Base-by-base conservation (phyloP, 257 asterid species). In the Nicotiana tabacum region DNA sequence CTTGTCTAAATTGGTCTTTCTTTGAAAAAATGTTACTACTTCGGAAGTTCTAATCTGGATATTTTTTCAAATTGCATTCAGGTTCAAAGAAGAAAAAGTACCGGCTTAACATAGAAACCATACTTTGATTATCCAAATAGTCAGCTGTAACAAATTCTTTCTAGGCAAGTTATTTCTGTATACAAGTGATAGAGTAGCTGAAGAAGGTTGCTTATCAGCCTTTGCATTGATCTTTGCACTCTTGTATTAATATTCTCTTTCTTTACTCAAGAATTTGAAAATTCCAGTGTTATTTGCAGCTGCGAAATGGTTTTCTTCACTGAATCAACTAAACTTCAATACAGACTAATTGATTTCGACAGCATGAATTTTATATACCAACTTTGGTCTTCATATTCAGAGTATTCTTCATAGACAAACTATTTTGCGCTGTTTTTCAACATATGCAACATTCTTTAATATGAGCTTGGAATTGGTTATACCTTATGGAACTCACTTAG, bases 81-180 rank as follows among this genome's bases (percentile, higher is more conserved):
- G 99, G 96, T 48, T 21, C 83, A 1, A 88, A 91, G 81, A 61
- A 51, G 87, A 85, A 83, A 80, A 88, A 53, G 11, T 78, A 58
- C 85, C 21, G 37, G 84, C 43, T 83, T 79, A 87, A 58, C 35
- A 56, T 56, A 35, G 32, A 18, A 48, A 74, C 4, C 62, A 74
- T 48, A 13, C 43, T 74, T 29, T 24, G 80, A 15, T 27, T 51
- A 39, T 76, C 53, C 46, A 76, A 29, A 76, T 51, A 76, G 27
- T 27, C 80, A 51, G 46, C 17, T 76, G 80, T 27, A 76, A 51
- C 80, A 76, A 1, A 57, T 76, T 76, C 62, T 24, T 76, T 76
- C 13, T 51, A 76, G 80, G 37, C 64, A 76, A 76, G 62, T 51
- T 76, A 27, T 76, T 51, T 9, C 27, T 76, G 64, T 51, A 76